Base-by-base conservation (phyloP, 176 grass and related monocot genomes). In the Avena eriantha region DNA sequence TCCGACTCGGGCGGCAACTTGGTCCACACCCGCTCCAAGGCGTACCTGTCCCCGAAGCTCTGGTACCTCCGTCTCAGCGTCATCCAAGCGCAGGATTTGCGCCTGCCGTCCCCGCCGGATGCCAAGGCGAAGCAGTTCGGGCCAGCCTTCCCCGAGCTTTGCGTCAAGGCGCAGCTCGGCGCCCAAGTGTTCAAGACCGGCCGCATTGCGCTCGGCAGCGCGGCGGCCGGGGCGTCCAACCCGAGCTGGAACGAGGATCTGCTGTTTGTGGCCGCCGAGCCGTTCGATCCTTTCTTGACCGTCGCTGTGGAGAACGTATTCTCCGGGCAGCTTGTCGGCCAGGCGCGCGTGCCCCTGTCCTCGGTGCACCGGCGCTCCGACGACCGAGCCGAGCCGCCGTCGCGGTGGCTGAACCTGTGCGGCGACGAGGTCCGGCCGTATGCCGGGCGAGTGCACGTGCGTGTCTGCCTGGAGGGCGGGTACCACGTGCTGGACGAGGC, bases 401-500 rank as follows among this genome's bases (percentile, higher is more conserved):
- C 97, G 17, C 78, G 97, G 77, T 99, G 97, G 97, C 90, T 99
- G 5, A 99, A 99, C 80, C 92, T 99, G 0, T 84, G 92, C 86
- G 89, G 88, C 13, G 97, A 94, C 80, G 97, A 93, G 77, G 70
- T 77, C 21, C 92, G 90, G 24, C 92, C 94, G 6, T 99, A 99
- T 77, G 92, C 94, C n/a, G 97, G 97, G 6, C 87, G 97, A 8
- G 79, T 99, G 77, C 97, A 99, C 84, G 97, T 99, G 21, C 88
- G 86, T 21, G 92, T 96, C 10, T 99, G 97, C 88, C 88, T 99
- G 13, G 97, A 99, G 89, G 97, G 97, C 70, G 97, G 97, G 21
- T 99, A 99, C 85, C 97, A 99, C 86, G 97, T 99, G 79, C 92
- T 99, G 48, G 97, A 99, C 80, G 97, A 99, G 90, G 97, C 97